These are phyloP conservation scores for Eutypa lata DNA, from an alignment of 2,329 filamentous ascomycete genomes.

Conservation along the genomic window DNA sequence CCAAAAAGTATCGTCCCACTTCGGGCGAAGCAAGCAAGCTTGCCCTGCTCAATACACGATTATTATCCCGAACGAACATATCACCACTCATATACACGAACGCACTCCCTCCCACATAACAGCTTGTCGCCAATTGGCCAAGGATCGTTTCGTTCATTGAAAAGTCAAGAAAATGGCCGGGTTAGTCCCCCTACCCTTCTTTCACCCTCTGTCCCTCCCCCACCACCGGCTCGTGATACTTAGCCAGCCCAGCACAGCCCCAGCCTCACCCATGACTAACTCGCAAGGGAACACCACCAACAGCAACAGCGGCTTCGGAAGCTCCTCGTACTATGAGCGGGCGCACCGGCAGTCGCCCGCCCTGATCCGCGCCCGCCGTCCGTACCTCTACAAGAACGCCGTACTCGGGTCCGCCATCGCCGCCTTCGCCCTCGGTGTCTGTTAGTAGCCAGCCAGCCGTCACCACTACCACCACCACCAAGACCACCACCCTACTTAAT, in stretches of 20 bases:
- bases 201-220: background rate
- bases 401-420: conserved; percentile 75
- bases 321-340: conserved; percentile 84
- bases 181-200: background rate
- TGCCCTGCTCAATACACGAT: too few species aligned
- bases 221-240: too few species aligned
- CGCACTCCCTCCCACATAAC: too few species aligned
- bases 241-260: too few species aligned
- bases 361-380: conserved; percentile 85
- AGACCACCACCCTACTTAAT: too few species aligned
- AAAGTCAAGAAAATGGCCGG: background rate
- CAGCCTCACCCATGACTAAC: background rate
- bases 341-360: conserved; percentile 82
- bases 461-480: too few species aligned
- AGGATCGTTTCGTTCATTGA: too few species aligned
- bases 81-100: background rate
- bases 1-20: background rate
- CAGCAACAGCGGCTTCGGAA: conserved; percentile 36
- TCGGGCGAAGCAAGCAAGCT: background rate
- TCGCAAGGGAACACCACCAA: background rate
- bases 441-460: conserved; percentile 53
- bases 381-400: conserved; percentile 88
- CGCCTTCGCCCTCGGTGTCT: conserved; percentile 77
- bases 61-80: too few species aligned
- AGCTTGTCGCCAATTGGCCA: too few species aligned